phyloP scores from a whole-genome alignment of 2,329 filamentous ascomycete species.

The Cladosporium sp. region DNA sequence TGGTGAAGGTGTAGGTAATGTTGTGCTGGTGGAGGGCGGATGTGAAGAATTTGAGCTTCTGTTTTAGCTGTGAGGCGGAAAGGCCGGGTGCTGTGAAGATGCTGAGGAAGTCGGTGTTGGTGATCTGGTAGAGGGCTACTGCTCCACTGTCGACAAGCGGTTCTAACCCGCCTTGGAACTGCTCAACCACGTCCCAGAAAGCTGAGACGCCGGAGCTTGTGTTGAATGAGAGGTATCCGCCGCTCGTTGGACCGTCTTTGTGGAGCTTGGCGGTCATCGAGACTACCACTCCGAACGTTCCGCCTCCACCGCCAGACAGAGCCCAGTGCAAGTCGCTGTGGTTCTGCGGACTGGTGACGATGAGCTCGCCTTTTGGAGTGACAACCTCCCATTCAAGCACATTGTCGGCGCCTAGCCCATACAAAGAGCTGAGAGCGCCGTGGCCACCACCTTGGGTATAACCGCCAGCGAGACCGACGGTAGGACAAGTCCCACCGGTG shows the following conservation, averaged over 20 bases:
- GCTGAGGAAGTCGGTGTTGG: background rate
- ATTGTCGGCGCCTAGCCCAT: constrained; percentile 23
- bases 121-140: background rate
- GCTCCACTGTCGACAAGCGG: background rate
- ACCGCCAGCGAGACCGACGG: constrained; percentile 61
- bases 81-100: background rate
- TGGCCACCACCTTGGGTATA: constrained; percentile 47
- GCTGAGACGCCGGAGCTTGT: background rate
- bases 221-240: background rate
- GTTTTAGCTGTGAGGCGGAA: background rate
- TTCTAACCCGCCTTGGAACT: background rate
- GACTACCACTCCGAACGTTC: constrained; percentile 19
- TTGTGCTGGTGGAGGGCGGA: background rate
- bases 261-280: constrained; percentile 24
- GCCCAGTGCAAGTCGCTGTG: constrained; percentile 27
- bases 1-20: background rate
- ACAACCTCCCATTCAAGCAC: constrained; percentile 20
- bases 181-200: background rate
- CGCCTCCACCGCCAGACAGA: constrained; percentile 20
- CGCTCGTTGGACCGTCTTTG: background rate
- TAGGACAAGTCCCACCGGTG: constrained; percentile 56
- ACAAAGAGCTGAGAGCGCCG: constrained; percentile 10
- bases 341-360: constrained; percentile 16
- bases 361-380: constrained; percentile 20
- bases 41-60: background rate